A percentile compares a stretch with the other conserved stretches of the same genome.
These are phyloP conservation scores for Jimgerdemannia flammicorona DNA, from an alignment of 192 early-diverging fungal genomes.

Conservation along the genomic window DNA sequence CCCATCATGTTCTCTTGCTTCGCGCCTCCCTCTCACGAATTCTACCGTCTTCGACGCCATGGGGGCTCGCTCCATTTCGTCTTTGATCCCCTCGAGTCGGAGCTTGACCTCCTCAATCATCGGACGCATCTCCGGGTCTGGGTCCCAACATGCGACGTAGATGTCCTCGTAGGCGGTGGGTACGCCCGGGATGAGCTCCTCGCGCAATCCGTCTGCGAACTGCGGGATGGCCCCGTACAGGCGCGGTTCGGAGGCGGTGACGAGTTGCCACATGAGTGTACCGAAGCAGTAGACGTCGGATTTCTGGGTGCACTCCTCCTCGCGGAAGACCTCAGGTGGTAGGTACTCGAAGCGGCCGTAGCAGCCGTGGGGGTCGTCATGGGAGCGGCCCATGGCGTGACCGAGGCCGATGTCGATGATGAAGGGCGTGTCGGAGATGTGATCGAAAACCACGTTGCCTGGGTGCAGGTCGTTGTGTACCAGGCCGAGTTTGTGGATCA, in stretches of 20 bases:
- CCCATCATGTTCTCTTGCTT: not conserved
- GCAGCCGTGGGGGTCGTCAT: not conserved
- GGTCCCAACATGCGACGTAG: not conserved
- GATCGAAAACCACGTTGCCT: not conserved
- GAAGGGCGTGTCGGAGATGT: not conserved
- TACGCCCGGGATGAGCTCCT: not conserved
- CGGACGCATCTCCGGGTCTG: not conserved
- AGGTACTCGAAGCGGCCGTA: not conserved
- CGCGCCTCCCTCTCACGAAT: not conserved
- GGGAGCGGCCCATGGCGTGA: not conserved
- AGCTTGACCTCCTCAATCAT: not conserved
- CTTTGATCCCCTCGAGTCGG: not conserved
- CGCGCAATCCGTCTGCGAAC: not conserved
- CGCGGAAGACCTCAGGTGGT: not conserved
- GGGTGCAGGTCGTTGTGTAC: not conserved
- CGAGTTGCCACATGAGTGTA: not conserved
- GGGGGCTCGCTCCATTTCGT: not conserved
- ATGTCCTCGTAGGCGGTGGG: not conserved
- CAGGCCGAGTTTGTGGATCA: not conserved
- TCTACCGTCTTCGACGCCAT: not conserved
- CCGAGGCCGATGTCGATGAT: not conserved
- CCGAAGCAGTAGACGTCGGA: not conserved
- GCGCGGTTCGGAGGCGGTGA: not conserved
- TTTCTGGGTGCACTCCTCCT: not conserved
- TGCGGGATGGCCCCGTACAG: not conserved